These are phyloP conservation scores for Plenodomus lindquistii DNA, from an alignment of 2,329 filamentous ascomycete genomes.

Conservation along the genomic window DNA sequence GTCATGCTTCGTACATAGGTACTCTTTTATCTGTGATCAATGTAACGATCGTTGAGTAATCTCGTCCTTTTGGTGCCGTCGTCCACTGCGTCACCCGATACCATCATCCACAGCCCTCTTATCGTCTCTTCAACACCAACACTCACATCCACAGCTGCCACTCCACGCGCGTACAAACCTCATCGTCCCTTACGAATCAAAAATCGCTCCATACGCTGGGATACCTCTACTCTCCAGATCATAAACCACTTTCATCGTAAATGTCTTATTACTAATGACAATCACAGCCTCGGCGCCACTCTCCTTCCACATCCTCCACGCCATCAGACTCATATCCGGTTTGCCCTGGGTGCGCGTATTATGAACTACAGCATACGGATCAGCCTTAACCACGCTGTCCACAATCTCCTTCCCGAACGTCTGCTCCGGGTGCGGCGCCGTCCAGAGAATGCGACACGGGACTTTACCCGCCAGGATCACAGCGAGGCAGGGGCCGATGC, in stretches of 20 bases:
- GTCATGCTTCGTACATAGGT: too few species aligned
- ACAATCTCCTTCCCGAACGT: constrained; percentile 68
- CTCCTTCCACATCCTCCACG: constrained; percentile 58
- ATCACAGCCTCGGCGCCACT: constrained; percentile 69
- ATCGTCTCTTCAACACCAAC: neutral
- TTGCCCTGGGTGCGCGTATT: constrained; percentile 67
- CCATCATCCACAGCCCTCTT: too few species aligned
- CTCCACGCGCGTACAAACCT: too few species aligned
- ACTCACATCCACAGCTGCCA: neutral
- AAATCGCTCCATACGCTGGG: constrained; percentile 74
- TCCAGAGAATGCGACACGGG: constrained; percentile 71
- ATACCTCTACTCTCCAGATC: constrained; percentile 69
- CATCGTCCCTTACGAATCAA: constrained; percentile 60
- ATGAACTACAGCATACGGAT: constrained; percentile 68
- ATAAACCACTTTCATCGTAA: constrained; percentile 72
- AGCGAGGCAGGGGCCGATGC: constrained; percentile 48
- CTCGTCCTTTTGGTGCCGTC: too few species aligned
- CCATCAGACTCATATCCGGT: constrained; percentile 64
- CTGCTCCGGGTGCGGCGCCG: constrained; percentile 63
- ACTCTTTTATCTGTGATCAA: too few species aligned
- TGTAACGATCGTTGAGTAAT: too few species aligned
- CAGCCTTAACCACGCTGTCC: constrained; percentile 60
- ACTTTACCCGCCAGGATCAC: constrained; percentile 56
- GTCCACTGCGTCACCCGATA: too few species aligned
- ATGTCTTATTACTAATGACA: constrained; percentile 72